Percentiles rank a stretch among this genome's conserved stretches.
Conservation (phyloP, 257 asterid genomes). For the Penstemon newberryi region DNA sequence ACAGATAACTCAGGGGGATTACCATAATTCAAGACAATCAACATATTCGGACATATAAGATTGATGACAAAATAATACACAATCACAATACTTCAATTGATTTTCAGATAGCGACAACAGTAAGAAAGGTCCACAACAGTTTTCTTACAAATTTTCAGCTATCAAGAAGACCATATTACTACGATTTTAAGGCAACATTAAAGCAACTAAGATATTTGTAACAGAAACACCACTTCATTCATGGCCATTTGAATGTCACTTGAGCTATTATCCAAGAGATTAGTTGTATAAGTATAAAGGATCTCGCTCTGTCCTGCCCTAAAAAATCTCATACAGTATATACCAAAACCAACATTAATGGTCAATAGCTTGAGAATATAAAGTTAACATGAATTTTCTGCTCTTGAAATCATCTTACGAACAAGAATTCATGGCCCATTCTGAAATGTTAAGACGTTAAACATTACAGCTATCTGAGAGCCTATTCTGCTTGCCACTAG, state of each 20-base stretch:
- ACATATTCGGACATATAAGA: not conserved
- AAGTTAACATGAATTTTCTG: not conserved
- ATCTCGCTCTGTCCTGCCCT: not conserved
- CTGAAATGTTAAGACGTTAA: not conserved
- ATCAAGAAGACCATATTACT: not conserved
- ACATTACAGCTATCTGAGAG: not conserved
- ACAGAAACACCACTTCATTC: not conserved
- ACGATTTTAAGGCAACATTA: not conserved
- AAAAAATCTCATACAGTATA: not conserved
- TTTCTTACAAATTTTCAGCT: not conserved
- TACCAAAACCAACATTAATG: not conserved
- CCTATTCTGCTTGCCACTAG: constrained; percentile 13
- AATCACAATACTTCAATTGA: not conserved
- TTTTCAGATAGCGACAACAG: not conserved
- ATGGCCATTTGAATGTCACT: not conserved
- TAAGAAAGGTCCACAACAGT: not conserved
- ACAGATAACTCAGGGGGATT: not conserved
- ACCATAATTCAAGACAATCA: not conserved
- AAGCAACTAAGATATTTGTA: not conserved
- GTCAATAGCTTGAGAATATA: constrained; percentile 9
- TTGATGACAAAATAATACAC: not conserved
- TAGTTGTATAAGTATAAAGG: not conserved
- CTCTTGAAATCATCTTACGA: not conserved
- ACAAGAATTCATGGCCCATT: constrained; percentile 1
- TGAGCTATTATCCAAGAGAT: not conserved